Base-by-base conservation (phyloP, 192 early-diverging fungal species). In the Coemansia sp. region DNA sequence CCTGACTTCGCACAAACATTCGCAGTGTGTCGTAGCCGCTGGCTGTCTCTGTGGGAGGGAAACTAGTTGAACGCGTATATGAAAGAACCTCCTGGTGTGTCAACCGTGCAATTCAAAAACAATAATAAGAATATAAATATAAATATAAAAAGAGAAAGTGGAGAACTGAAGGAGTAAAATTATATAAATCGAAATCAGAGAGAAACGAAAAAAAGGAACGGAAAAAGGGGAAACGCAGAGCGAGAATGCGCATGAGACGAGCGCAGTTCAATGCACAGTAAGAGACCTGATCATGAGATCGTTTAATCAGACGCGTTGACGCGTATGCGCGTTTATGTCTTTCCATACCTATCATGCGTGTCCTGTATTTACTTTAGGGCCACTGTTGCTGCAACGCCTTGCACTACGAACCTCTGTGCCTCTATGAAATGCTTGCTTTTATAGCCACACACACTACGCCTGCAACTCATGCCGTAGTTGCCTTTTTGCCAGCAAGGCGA, bases 1-100 rank as follows among this genome's bases (percentile, higher is more conserved):
- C 74, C 33, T 64, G 55, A 61, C 55, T 74, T 29, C 69, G 77
- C 36, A 65, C 55, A 74, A 79, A 71, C 77, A 79, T 79, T 34
- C 34, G 15, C 29, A 49, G 10, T 34, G 20, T 5, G 29, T 27
- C 9, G 22, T 42, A 49, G 29, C 18, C 10, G 65, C 51, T 33
- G 44, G 65, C 51, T 33, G 44, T 24, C 51, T 42, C 20, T 29
- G 43, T n/a, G 46, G 49, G 49, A n/a, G 27, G 27, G 27, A 10
- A 41, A 38, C 9, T 2, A 12, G 15, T 9, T 41, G 41, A 57
- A 57, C 51, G 66, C 66, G 66, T 68, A 33, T 44, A 70, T 33
- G 41, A 6, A 70, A 70, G 12, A 22, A 59, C 12, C n/a, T 44
- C 11, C 12, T 52, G 31, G 13, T 34, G 33, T 54, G 16, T 34